Percentiles rank a stretch among this genome's conserved stretches.
Evolutionary conservation across 495 filamentous ascomycete genomes (phyloP).

Genomic region (Penicillium riverlandense): DNA sequence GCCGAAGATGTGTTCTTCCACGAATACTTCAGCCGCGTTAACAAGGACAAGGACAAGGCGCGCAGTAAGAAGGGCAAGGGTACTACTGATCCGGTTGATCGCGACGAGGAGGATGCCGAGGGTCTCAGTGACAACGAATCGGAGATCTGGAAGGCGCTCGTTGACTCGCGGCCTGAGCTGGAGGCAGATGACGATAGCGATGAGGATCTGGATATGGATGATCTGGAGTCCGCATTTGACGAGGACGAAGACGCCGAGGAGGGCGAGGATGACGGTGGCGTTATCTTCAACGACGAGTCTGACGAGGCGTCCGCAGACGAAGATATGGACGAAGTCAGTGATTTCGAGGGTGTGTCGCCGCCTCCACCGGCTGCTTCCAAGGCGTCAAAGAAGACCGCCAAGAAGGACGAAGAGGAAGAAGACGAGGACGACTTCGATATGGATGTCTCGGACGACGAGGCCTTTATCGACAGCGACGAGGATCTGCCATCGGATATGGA

Average conservation of each 20-base stretch:
- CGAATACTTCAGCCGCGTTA: constrained; percentile 79
- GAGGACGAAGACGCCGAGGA: constrained; percentile 42
- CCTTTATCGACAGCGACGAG: constrained; percentile 46
- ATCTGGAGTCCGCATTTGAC: constrained; percentile 50
- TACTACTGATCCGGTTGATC: constrained; percentile 18
- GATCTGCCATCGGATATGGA: constrained; percentile 50
- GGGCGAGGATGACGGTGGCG: constrained; percentile 47
- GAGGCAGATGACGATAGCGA: constrained; percentile 61
- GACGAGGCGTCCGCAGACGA: constrained; percentile 37
- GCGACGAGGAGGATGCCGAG: constrained; percentile 22
- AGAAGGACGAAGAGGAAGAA: constrained; percentile 34
- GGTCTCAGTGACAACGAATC: constrained; percentile 43
- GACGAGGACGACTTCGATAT: constrained; percentile 45
- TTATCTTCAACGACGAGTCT: constrained; percentile 42
- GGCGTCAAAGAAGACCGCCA: constrained; percentile 28
- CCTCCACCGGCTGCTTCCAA: constrained; percentile 25
- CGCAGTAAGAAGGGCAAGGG: constrained; percentile 48
- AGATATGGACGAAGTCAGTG: constrained; percentile 29
- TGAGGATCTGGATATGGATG: constrained; percentile 58
- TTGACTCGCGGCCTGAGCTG: constrained; percentile 69
- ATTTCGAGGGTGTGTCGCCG: constrained; percentile 10
- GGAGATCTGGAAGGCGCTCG: constrained; percentile 91
- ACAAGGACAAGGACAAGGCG: constrained; percentile 57
- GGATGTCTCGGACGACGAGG: constrained; percentile 46
- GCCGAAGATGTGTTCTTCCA: constrained; percentile 98